Base-by-base conservation (phyloP, 1,139 yeast genomes). In the Hanseniaspora gamundiae region DNA sequence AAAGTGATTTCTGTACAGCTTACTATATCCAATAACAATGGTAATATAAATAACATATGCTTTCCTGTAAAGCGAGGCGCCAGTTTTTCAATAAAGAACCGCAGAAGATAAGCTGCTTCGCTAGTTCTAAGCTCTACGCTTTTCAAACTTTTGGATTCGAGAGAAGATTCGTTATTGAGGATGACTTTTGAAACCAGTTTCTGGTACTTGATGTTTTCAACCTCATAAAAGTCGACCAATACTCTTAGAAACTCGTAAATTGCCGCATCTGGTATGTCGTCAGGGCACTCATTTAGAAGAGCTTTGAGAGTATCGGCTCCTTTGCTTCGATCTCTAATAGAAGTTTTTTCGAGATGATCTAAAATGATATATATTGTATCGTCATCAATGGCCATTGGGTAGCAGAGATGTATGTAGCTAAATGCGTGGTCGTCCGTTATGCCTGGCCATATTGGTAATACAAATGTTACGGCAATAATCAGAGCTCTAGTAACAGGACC, bases 61-160 rank as follows among this genome's bases (percentile, higher is more conserved):
- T 55, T 58, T 16, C 48, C 26, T 43, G 53, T 56, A 30, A 57
- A 51, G 28, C 52, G 46, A 3, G 43, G 17, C 22, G 51, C 45
- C 11, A 50, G 48, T 44, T 54, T 58, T 38, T 58, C 61, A 11
- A 60, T 47, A 22, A 59, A 48, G 10, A 59, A 39, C 36, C 64
- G 48, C 22, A 59, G 24, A 6, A 66, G 54, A 33, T 64, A 64
- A 0, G 78, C 65, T 0, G 71, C 36, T 17, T 33, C 36, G 19
- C 10, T 33, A 13, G 22, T 33, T 33, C 19, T 33, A 4, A 9
- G 10, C 13, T 17, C 22, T 13, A 4, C 16, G 11, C 20, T 17
- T 33, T 19, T 9, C 3, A 33, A 9, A 33, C 24, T 4, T 19
- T 9, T 33, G n/a, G 36, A 33, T 17, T 33, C 36, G 7, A 10